phyloP scores from a whole-genome alignment of 331 rosid species.

The Arachis monticola region DNA sequence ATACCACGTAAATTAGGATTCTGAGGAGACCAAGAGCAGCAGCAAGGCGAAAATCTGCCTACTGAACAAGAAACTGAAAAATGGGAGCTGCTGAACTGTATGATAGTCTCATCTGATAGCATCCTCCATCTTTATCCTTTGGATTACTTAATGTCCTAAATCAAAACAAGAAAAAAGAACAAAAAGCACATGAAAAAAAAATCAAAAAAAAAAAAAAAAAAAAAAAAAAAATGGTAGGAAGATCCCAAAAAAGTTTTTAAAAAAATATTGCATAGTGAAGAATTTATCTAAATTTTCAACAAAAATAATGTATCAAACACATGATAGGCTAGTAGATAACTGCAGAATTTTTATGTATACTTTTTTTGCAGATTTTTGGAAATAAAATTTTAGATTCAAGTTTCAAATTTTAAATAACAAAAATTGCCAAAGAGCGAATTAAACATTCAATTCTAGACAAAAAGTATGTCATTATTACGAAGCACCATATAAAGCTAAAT shows the following conservation, averaged over 20 bases:
- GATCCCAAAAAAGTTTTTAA: background rate
- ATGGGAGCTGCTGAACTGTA: constrained; percentile 71
- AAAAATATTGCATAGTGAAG: constrained; percentile 2
- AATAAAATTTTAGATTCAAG: constrained; percentile 22
- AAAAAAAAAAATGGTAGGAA: background rate
- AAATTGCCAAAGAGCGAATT: background rate
- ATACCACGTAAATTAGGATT: constrained; percentile 77
- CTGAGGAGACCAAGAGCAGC: constrained; percentile 44
- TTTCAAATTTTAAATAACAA: constrained; percentile 9
- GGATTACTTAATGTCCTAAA: constrained; percentile 79
- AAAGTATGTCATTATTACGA: too few relatives aligned
- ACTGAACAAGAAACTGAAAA: constrained; percentile 82
- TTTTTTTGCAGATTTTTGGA: background rate
- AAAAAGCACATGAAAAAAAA: constrained; percentile 27
- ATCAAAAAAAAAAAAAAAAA: too few relatives aligned
- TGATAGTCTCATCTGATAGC: constrained; percentile 84
- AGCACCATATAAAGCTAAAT: too few relatives aligned
- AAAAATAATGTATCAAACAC: background rate
- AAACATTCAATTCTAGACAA: background rate
- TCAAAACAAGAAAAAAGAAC: background rate
- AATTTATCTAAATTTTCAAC: constrained; percentile 9
- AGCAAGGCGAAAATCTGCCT: constrained; percentile 85
- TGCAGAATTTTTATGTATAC: background rate
- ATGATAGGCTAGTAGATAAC: background rate
- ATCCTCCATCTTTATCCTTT: constrained; percentile 84